Evolutionary conservation across 2,329 filamentous ascomycete species (phyloP).

Genomic region (Phaeophleospora eucalypticola): DNA sequence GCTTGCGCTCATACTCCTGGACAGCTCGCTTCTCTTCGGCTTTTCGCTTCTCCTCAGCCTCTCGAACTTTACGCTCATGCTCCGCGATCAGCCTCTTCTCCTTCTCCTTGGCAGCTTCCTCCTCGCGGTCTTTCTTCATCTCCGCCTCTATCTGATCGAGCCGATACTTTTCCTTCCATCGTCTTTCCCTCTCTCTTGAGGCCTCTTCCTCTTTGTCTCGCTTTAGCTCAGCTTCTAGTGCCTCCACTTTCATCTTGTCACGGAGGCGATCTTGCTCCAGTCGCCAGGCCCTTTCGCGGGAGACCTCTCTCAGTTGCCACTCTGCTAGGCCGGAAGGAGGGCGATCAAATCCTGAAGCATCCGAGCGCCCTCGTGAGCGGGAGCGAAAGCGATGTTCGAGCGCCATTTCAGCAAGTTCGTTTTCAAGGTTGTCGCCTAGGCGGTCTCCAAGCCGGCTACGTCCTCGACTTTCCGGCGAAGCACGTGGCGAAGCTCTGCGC

Average conservation of each 20-base stretch:
- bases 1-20: slow-evolving; percentile 38
- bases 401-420: slow-evolving; percentile 30
- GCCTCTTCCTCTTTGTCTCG: slow-evolving; percentile 33
- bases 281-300: slow-evolving; percentile 33
- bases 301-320: slow-evolving; percentile 31
- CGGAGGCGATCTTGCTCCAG: slow-evolving; percentile 36
- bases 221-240: slow-evolving; percentile 27
- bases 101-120: slow-evolving; percentile 31
- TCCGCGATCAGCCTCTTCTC: slow-evolving; percentile 26
- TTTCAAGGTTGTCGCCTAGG: slow-evolving; percentile 25
- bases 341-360: slow-evolving; percentile 21
- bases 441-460: slow-evolving; percentile 18
- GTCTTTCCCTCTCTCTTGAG: slow-evolving; percentile 24
- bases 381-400: slow-evolving; percentile 32
- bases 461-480: slow-evolving; percentile 19
- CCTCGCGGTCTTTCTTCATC: slow-evolving; percentile 28
- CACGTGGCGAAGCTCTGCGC: slow-evolving; percentile 16
- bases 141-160: slow-evolving; percentile 29
- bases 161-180: slow-evolving; percentile 29
- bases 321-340: slow-evolving; percentile 21
- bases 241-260: slow-evolving; percentile 25
- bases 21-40: slow-evolving; percentile 35
- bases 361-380: slow-evolving; percentile 31
- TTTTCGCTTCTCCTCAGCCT: slow-evolving; percentile 36
- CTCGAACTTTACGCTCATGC: slow-evolving; percentile 28